Base-by-base conservation (phyloP, 768 basidiomycete genomes). In the Macrolepiota dolichaula region DNA sequence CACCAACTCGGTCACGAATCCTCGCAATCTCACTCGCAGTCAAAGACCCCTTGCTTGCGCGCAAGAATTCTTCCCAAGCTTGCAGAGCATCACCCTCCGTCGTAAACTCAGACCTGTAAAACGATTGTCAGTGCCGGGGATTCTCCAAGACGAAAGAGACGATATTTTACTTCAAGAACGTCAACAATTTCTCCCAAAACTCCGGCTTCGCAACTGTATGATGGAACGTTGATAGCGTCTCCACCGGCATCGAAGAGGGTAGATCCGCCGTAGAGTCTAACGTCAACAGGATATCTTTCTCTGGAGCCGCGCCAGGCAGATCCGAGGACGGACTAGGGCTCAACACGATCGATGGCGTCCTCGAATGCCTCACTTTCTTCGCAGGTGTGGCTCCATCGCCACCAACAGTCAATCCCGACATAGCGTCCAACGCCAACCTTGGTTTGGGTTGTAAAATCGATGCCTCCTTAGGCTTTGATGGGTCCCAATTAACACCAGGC, bases 1-100 rank as follows among this genome's bases (percentile, higher is more conserved):
- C n/a, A 4, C 94, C 94, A 17, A 94, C 90, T 22, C 81, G 79
- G 71, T 98, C 96, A 51, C 96, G 83, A 67, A 98, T 94, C 78
- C 85, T 91, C 13, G 96, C 96, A 59, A 97, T 92, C 70, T 98
- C 92, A 62, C 80, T 86, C 0, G 93, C 86, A 17, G 85, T 91
- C 67, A 99, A 79, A 27, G 81, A 82, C 6, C 85, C 88, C 70
- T 96, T 96, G 71, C 86, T 87, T 0, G 88, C 90, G 19, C 85
- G 77, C 65, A 98, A 81, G 75, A 94, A 96, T 58, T 88, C 86
- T 74, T 98, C 96, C 74, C 93, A 98, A 0, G 88, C 91, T 15
- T 74, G 71, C 32, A 85, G 78, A 1, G 85, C 85, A 65, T 96
- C 94, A 38, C 77, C 73, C 27, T 83, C 81, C 36, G 79, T 81